Conservation (phyloP, 2,329 filamentous ascomycete genomes). For the Fusarium mundagurra region DNA sequence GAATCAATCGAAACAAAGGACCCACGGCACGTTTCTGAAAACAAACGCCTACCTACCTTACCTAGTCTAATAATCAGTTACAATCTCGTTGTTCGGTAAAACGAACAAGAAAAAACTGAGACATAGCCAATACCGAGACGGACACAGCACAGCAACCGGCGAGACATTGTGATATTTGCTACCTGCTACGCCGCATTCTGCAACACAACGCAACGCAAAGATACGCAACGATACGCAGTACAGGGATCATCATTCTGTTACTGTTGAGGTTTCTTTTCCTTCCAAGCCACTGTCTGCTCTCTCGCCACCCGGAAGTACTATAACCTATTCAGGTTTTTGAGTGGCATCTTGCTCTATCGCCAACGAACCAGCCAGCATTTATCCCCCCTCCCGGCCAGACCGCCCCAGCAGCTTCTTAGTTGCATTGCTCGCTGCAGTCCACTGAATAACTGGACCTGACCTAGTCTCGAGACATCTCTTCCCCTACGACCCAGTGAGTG, state of each 20-base stretch:
- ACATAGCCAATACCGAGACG: conserved; percentile 26
- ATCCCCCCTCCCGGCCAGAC: conserved; percentile 23
- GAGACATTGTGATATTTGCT: conserved; percentile 20
- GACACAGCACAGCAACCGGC: conserved; percentile 19
- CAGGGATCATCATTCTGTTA: not conserved
- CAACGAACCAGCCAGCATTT: conserved; percentile 1
- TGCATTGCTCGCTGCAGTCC: not conserved
- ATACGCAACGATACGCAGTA: not conserved
- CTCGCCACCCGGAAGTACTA: conserved; percentile 17
- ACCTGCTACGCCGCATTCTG: conserved; percentile 34
- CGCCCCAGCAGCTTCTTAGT: conserved; percentile 5
- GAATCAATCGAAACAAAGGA: conserved; percentile 2
- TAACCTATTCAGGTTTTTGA: not conserved
- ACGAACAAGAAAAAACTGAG: conserved; percentile 23
- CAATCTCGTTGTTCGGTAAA: conserved; percentile 21
- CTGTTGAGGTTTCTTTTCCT: conserved; percentile 7
- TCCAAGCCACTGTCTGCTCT: conserved; percentile 26
- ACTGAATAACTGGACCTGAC: conserved; percentile 18
- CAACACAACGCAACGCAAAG: conserved; percentile 32
- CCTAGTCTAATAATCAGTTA: not conserved
- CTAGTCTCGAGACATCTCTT: conserved; percentile 34
- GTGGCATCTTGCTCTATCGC: conserved; percentile 23
- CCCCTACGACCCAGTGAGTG: conserved; percentile 14
- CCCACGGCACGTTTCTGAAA: conserved; percentile 18
- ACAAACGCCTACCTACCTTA: conserved; percentile 14